A percentile compares a stretch with the other conserved stretches of the same genome.
phyloP scores from a whole-genome alignment of 495 filamentous ascomycete genomes.

The Cercophora samala region DNA sequence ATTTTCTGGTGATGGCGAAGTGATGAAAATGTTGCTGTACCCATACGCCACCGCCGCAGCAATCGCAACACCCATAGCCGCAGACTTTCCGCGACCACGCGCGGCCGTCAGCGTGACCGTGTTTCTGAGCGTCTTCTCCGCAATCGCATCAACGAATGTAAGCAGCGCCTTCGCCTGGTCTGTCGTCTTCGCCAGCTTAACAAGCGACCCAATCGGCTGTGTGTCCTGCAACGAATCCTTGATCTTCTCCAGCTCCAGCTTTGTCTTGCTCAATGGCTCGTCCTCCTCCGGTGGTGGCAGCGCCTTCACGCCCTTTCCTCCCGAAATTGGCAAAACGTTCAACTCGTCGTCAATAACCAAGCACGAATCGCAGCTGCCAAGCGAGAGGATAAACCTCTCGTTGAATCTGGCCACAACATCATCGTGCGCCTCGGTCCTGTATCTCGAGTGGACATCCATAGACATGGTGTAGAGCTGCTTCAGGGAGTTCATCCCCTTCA shows the following conservation, averaged over 20 bases:
- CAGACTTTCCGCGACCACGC: constrained; percentile 95
- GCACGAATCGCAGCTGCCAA: constrained; percentile 91
- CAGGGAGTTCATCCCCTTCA: constrained; percentile 96
- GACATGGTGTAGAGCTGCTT: constrained; percentile 96
- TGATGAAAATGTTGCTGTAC: constrained; percentile 99
- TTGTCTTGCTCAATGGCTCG: constrained; percentile 59
- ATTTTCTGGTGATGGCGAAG: constrained; percentile 96
- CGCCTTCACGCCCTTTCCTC: constrained; percentile 85
- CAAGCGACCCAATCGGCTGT: constrained; percentile 78
- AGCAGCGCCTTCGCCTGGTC: constrained; percentile 95
- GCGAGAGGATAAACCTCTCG: constrained; percentile 92
- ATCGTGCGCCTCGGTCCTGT: constrained; percentile 92
- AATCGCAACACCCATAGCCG: constrained; percentile 88
- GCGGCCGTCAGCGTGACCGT: constrained; percentile 93
- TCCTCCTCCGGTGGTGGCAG: constrained; percentile 70
- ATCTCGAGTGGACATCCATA: constrained; percentile 97
- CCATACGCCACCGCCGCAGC: constrained; percentile 92
- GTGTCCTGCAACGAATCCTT: constrained; percentile 84
- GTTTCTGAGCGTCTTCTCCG: constrained; percentile 89
- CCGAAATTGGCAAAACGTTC: constrained; percentile 96
- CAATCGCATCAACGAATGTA: constrained; percentile 93
- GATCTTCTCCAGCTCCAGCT: constrained; percentile 76
- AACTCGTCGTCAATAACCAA: constrained; percentile 96
- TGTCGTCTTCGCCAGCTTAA: constrained; percentile 80
- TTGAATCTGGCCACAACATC: constrained; percentile 97